These are phyloP conservation scores for Diophrys sp. DNA, from an alignment of 73 alveolate species.

Conservation along the genomic window DNA sequence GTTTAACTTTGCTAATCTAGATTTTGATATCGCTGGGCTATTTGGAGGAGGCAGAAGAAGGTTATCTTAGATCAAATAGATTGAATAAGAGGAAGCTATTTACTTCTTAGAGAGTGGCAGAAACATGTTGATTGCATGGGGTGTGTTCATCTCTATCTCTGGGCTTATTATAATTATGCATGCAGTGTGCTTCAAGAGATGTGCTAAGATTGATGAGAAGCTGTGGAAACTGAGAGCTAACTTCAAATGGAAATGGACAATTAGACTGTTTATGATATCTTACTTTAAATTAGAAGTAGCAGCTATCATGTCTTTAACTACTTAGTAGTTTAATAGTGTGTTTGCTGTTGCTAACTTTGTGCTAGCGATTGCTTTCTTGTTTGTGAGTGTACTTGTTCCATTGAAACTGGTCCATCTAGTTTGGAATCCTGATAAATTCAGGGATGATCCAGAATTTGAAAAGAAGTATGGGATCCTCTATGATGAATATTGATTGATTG, in stretches of 20 bases:
- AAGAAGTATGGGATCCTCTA: not conserved
- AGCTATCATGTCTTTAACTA: not conserved
- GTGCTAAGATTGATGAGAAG: not conserved
- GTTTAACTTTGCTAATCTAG: no score
- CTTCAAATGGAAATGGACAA: not conserved
- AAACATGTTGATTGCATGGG: no score
- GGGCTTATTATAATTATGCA: not conserved
- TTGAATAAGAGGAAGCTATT: no score
- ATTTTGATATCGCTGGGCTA: no score
- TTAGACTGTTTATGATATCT: not conserved
- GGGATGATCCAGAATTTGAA: not conserved
- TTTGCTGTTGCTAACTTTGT: not conserved
- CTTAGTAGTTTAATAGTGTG: not conserved
- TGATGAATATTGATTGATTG: no score
- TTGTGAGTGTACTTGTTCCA: not conserved
- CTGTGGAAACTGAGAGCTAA: not conserved
- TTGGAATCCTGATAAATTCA: not conserved
- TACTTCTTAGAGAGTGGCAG: no score
- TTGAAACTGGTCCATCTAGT: not conserved
- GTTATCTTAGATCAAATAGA: no score
- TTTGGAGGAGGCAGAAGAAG: no score
- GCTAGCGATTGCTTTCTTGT: not conserved
- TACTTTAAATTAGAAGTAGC: not conserved
- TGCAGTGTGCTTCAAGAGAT: not conserved
- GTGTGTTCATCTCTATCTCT: no score